Evolutionary conservation across 257 asterid species (phyloP), one percentile per base, ranked within the genome.

Genomic region (Solanum phureja): DNA sequence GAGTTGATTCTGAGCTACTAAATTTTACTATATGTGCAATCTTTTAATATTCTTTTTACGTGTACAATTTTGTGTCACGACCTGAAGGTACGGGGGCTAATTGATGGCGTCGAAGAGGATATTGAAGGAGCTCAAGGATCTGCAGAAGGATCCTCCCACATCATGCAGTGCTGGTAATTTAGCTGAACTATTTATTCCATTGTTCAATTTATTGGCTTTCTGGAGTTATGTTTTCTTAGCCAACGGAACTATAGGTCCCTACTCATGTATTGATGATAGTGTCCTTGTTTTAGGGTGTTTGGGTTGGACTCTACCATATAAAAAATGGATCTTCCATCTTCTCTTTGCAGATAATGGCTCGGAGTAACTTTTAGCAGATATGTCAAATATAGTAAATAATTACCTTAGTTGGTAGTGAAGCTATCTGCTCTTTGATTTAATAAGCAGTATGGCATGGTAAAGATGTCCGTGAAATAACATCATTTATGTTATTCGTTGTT

Each of bases 21-120:
- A 34, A 21, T 35, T 73, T 34, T 33, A 68, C 10, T 73, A 1
- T 73, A 73, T 73, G 14, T 73, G 44, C 81, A 5, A 2, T 34
- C 1, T 73, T 73, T 19, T 3, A 34, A 68, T 27, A 27, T 68
- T 27, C 3, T 0, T 27, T 29, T 27, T 27, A 27, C 29, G 29
- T 66, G 19, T 27, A 29, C 37, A 68, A 12, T 27, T 12, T 68
- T 27, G 35, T 31, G 4, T 33, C n/a, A 31, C 3, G 79, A 8
- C 42, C 44, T 72, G n/a, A 33, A 9, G 86, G 86, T 29, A 18
- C 69, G 13, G 69, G 38, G 85, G 40, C 44, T 82, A 29, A 49
- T 82, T 82, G 69, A 82, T 82, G 85, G 85, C 85, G 69, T 82
- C 85, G 42, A 82, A 82, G 85, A 82, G 85, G 85, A 82, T 82